phyloP scores from a whole-genome alignment of 2,329 filamentous ascomycete genomes.

The Fusarium sp. region DNA sequence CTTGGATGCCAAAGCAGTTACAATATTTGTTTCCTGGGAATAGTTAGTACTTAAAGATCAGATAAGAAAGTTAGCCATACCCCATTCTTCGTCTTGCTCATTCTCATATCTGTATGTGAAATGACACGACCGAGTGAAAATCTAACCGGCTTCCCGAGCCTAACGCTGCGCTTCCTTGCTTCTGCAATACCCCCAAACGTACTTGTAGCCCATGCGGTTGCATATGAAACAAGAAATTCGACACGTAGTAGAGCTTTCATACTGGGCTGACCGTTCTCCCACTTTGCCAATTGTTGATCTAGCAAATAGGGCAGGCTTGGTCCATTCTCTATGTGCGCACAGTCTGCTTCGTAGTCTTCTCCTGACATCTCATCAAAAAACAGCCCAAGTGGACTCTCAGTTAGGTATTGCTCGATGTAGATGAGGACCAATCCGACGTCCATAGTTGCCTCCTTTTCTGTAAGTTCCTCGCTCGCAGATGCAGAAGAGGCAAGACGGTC shows the following conservation, averaged over 20 bases:
- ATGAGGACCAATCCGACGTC: constrained; percentile 79
- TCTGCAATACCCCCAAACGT: constrained; percentile 78
- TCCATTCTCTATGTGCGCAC: constrained; percentile 59
- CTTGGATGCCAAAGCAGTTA: constrained; percentile 59
- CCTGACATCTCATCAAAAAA: constrained; percentile 67
- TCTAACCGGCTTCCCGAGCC: constrained; percentile 69
- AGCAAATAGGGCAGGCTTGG: constrained; percentile 62
- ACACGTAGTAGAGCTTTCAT: constrained; percentile 69
- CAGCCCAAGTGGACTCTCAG: constrained; percentile 71
- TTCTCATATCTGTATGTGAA: constrained; percentile 68
- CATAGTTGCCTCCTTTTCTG: constrained; percentile 81
- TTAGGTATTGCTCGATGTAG: constrained; percentile 81
- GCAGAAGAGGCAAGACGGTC: constrained; percentile 77
- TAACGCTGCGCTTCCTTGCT: constrained; percentile 75
- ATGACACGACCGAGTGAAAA: constrained; percentile 60
- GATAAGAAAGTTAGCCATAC: constrained; percentile 48
- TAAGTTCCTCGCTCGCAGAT: constrained; percentile 75
- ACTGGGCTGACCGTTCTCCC: constrained; percentile 60
- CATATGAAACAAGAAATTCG: constrained; percentile 71
- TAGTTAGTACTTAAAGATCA: constrained; percentile 24
- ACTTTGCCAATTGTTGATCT: constrained; percentile 61
- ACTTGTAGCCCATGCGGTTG: constrained; percentile 68
- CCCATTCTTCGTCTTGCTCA: constrained; percentile 57
- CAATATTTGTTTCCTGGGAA: constrained; percentile 54
- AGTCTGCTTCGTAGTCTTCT: constrained; percentile 64